phyloP scores from a whole-genome alignment of 768 basidiomycete species.

The Rubroboletus pulcherrimus region DNA sequence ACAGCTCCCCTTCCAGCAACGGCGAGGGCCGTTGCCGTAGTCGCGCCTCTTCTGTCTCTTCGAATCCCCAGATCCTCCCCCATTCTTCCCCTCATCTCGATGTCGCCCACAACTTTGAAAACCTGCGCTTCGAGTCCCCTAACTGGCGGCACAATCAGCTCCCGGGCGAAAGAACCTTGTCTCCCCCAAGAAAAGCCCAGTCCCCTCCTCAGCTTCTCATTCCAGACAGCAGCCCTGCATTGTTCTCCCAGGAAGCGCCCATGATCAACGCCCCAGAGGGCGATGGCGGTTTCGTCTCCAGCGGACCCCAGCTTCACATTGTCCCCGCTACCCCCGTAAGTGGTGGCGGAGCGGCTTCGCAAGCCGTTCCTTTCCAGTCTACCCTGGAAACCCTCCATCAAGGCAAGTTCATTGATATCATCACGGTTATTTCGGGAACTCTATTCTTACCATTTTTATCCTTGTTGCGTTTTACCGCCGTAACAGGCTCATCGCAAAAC shows the following conservation, averaged over 20 bases:
- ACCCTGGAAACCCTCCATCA: constrained; percentile 49
- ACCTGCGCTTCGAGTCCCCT: constrained; percentile 63
- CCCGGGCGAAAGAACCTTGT: constrained; percentile 36
- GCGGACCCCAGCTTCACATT: constrained; percentile 68
- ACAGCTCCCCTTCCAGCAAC: constrained; percentile 62
- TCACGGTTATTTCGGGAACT: constrained; percentile 32
- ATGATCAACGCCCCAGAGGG: constrained; percentile 63
- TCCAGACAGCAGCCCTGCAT: constrained; percentile 51
- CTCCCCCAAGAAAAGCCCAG: constrained; percentile 50
- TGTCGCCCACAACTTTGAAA: constrained; percentile 55
- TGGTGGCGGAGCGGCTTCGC: constrained; percentile 49
- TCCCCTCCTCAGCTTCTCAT: constrained; percentile 61
- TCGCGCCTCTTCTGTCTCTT: constrained; percentile 67
- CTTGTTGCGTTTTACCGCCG: constrained; percentile 25
- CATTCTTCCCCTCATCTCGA: constrained; percentile 54
- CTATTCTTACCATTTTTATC: constrained; percentile 28
- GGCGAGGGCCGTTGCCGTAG: constrained; percentile 49
- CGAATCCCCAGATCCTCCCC: constrained; percentile 42
- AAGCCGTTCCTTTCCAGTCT: constrained; percentile 50
- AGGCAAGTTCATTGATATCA: constrained; percentile 42
- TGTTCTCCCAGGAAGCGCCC: constrained; percentile 41
- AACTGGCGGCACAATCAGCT: constrained; percentile 51
- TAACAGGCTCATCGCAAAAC: constrained; percentile 30
- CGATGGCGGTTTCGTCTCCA: constrained; percentile 41
- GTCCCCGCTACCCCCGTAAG: constrained; percentile 81